phyloP scores from a whole-genome alignment of 148 eudicot species.

The Cornus suecica region DNA sequence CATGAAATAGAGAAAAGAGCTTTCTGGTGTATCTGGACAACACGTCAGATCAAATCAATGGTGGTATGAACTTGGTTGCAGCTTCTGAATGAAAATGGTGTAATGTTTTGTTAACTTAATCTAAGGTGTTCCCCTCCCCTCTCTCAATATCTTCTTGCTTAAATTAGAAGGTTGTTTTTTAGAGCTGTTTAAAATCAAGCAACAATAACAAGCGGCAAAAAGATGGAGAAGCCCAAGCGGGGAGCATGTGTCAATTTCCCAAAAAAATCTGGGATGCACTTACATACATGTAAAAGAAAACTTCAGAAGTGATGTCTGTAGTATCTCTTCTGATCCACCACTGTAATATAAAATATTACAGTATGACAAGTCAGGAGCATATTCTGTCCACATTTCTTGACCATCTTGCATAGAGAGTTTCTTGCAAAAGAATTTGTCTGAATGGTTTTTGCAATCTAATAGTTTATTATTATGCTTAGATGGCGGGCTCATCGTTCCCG shows the following conservation, averaged over 20 bases:
- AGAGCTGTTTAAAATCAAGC: neutral
- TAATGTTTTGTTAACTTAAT: too few relatives aligned
- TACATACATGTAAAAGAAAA: neutral
- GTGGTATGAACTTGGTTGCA: too few relatives aligned
- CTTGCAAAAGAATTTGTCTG: neutral
- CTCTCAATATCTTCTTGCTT: neutral
- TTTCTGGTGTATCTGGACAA: too few relatives aligned
- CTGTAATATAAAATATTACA: neutral
- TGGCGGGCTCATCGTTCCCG: conserved; percentile 29
- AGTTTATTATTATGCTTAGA: conserved; percentile 9
- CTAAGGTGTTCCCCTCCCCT: neutral
- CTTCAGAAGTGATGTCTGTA: neutral
- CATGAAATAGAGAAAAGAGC: too few relatives aligned
- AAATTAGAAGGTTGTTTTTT: neutral
- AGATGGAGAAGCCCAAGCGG: neutral
- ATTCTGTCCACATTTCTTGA: neutral
- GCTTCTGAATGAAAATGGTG: too few relatives aligned
- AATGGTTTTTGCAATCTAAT: neutral
- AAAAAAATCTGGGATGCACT: neutral
- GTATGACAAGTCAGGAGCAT: neutral
- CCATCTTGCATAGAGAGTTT: neutral
- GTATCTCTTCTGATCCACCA: neutral
- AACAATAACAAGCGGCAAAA: neutral
- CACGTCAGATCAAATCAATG: too few relatives aligned
- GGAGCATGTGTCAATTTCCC: neutral